Evolutionary conservation across 1,284 basidiomycete genomes (phyloP).

Genomic region (Cerioporus squamosus): DNA sequence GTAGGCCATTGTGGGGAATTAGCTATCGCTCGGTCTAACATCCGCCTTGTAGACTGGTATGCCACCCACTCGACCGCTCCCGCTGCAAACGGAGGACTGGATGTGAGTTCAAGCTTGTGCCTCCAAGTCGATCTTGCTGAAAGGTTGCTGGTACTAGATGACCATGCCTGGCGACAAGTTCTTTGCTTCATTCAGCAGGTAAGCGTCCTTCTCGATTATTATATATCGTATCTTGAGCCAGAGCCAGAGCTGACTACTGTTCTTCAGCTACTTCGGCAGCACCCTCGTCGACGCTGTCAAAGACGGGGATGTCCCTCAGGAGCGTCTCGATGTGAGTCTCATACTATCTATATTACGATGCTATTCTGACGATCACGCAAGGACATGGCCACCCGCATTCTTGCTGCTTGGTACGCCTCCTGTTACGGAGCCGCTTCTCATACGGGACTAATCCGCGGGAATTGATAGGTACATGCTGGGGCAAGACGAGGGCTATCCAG

Average conservation of each 20-base stretch:
- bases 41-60: slow-evolving; percentile 48
- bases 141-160: slow-evolving; percentile 40
- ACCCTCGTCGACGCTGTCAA: slow-evolving; percentile 25
- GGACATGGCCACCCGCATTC: slow-evolving; percentile 67
- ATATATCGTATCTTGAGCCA: not conserved
- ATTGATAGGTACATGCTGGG: slow-evolving; percentile 55
- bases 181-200: slow-evolving; percentile 24
- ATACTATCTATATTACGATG: too few relatives aligned
- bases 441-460: too few relatives aligned
- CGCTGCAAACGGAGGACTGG: slow-evolving; percentile 63
- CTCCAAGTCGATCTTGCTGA: not conserved
- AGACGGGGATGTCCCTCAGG: slow-evolving; percentile 19
- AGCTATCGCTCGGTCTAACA: not conserved
- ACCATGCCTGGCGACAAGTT: slow-evolving; percentile 62
- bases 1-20: slow-evolving; percentile 6
- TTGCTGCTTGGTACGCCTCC: slow-evolving; percentile 56
- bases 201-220: not conserved
- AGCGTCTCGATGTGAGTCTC: slow-evolving; percentile 22
- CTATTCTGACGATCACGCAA: slow-evolving; percentile 18
- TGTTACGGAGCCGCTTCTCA: too few relatives aligned
- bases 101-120: slow-evolving; percentile 41
- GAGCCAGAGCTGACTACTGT: not conserved
- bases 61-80: slow-evolving; percentile 40
- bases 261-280: slow-evolving; percentile 24
- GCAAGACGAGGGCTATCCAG: slow-evolving; percentile 63